Base-by-base conservation (phyloP, 2,329 filamentous ascomycete species). In the Aureobasidium sp. region DNA sequence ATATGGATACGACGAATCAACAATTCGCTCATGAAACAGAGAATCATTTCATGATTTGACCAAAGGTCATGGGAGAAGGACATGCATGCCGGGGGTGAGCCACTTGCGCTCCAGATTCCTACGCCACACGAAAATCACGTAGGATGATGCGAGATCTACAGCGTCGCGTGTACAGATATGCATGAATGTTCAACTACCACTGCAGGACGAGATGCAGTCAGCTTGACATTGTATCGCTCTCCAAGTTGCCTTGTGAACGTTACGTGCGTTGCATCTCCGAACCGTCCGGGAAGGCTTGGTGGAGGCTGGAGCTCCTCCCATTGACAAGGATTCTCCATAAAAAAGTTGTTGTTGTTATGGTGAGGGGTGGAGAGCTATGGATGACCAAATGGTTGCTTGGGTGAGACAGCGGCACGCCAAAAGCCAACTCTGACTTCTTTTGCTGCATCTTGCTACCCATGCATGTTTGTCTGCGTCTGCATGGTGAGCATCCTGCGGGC, bases 111-210 rank as follows among this genome's bases (percentile, higher is more conserved):
- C 37, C 27, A 54, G 27, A 25, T 32, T 36, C 21, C 21, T 21
- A 57, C 53, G 53, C 53, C 53, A 57, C 39, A 57, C 53, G 39
- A 57, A 27, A 57, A 57, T 57, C 39, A 45, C 41, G 36, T 30
- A 54, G 36, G 2, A 42, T 36, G 27, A 57, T 57, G 39, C 30
- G 53, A 45, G 53, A 57, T 57, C 53, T 45, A 45, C 53, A 45
- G 53, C 53, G 25, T 45, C 25, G 53, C 53, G 36, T 54, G 50
- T 42, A 25, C 32, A 42, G 48, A 11, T 34, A 57, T 45, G 53
- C 53, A 57, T 36, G 29, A 16, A 4, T n/a, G 39, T 45, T 57
- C 53, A 45, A 30, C 41, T 57, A 36, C 21, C 21, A 21, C 39
- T 45, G 39, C 53, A 45, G 16, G 29, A 45, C 21, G 21, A 15